Base-by-base conservation (phyloP, 2,329 filamentous ascomycete species). In the Pseudocercospora crystallina region DNA sequence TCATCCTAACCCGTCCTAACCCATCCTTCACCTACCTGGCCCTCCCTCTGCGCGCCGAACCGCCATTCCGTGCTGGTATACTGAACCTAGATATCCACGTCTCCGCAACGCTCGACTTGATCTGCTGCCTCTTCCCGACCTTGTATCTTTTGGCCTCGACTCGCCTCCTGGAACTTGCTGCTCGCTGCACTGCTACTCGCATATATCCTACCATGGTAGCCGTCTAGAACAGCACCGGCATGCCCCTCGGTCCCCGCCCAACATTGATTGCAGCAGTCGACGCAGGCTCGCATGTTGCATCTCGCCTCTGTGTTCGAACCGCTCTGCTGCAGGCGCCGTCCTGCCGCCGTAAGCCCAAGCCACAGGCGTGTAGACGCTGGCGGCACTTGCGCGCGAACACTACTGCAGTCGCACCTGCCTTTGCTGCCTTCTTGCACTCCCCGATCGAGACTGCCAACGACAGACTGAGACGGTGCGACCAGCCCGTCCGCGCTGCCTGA, bases 271-370 rank as follows among this genome's bases (percentile, higher is more conserved):
- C 20, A 26, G 20, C 20, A 26, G 20, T 26, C 4, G 3, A 26
- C 20, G 35, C 41, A 41, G 38, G 49, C 41, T 53, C 46, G 41
- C 38, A 37, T 49, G 49, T 31, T 49, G 15, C 30, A 26, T 38
- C 30, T 31, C 20, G 37, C 43, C 17, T 35, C 26, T 42, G 37
- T 41, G 38, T 29, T 29, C 37, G 30, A 35, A 41, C 44, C 41
- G 43, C 29, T 42, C 43, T 37, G 50, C 51, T 54, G 58, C 56
- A 53, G 45, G 40, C 53, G 53, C 53, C 50, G 44, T 39, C 35
- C 41, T 58, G 50, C 58, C 55, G 57, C 61, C 57, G 36, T 45
- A 57, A 53, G 53, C 60, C 48, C 56, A 62, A 63, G 59, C 62
- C 58, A 60, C 54, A 54, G 55, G 51, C 54, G 51, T 59, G 53